These are phyloP conservation scores for Sphagnum tenellum DNA, from an alignment of 225 moss, liverwort and hornwort genomes.

Conservation along the genomic window DNA sequence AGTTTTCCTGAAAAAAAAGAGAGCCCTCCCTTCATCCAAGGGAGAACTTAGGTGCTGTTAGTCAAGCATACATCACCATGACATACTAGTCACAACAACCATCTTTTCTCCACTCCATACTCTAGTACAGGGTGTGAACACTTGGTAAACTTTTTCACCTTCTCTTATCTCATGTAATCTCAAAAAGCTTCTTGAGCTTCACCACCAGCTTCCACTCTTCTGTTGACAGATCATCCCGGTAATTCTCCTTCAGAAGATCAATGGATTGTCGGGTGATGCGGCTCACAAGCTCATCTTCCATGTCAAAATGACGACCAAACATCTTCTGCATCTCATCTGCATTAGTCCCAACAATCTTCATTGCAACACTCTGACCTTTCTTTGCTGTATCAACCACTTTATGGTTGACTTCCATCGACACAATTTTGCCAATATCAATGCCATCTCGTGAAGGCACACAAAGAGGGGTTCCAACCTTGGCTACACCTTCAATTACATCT, in stretches of 20 bases:
- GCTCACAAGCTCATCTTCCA: slow-evolving; percentile 94
- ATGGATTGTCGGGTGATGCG: slow-evolving; percentile 86
- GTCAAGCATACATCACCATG: no score
- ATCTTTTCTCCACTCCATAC: no score
- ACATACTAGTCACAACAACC: no score
- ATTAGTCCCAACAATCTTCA: slow-evolving; percentile 93
- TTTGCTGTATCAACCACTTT: slow-evolving; percentile 94
- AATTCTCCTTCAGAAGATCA: slow-evolving; percentile 96
- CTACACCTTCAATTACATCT: slow-evolving; percentile 84
- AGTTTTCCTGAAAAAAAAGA: no score
- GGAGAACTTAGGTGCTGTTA: no score
- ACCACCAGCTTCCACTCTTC: slow-evolving; percentile 59
- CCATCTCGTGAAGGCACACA: slow-evolving; percentile 88
- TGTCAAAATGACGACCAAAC: slow-evolving; percentile 94
- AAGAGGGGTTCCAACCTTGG: slow-evolving; percentile 92
- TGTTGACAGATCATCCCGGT: slow-evolving; percentile 62
- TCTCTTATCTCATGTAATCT: slow-evolving; percentile 25
- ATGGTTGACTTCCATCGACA: slow-evolving; percentile 95
- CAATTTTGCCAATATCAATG: slow-evolving; percentile 93
- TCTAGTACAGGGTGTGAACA: no score
- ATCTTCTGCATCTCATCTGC: slow-evolving; percentile 94
- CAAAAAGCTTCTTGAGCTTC: slow-evolving; percentile 54
- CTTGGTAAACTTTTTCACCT: no score
- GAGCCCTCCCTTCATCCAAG: no score
- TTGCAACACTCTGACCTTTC: slow-evolving; percentile 87